Conservation (phyloP, 345 rosid genomes). For the Cardamine occulta region DNA sequence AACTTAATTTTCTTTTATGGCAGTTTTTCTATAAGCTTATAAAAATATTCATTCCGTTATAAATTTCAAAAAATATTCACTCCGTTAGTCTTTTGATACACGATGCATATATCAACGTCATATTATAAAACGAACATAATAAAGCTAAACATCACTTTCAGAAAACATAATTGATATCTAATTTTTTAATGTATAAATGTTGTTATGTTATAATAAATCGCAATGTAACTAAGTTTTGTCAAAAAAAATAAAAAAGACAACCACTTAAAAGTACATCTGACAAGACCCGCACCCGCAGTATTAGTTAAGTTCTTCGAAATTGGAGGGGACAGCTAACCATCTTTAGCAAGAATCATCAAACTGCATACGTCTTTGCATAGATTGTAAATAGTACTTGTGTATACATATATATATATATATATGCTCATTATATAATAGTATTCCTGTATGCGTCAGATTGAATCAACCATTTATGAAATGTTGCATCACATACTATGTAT, state of each 20-base stretch:
- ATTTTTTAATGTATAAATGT: not conserved
- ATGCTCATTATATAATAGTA: not conserved
- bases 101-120: not conserved
- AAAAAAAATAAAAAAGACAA: not conserved
- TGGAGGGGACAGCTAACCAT: not conserved
- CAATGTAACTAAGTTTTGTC: not conserved
- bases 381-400: not conserved
- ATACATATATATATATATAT: not conserved
- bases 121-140: not conserved
- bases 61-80: not conserved
- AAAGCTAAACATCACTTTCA: not conserved
- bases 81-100: not conserved
- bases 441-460: slow-evolving; percentile 1
- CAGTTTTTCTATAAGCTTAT: slow-evolving; percentile 2
- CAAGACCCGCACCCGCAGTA: not conserved
- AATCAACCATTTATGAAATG: slow-evolving; percentile 12
- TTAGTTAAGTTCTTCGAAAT: not conserved
- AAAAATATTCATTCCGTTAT: not conserved
- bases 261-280: not conserved
- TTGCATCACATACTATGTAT: slow-evolving; percentile 7
- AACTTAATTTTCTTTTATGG: slow-evolving; percentile 9
- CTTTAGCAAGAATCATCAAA: not conserved
- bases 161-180: not conserved
- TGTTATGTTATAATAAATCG: not conserved
- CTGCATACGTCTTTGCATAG: slow-evolving; percentile 1